Evolutionary conservation across 805 yeast species (phyloP), one percentile per base, ranked within the genome.

Genomic region (Saturnispora besseyi): DNA sequence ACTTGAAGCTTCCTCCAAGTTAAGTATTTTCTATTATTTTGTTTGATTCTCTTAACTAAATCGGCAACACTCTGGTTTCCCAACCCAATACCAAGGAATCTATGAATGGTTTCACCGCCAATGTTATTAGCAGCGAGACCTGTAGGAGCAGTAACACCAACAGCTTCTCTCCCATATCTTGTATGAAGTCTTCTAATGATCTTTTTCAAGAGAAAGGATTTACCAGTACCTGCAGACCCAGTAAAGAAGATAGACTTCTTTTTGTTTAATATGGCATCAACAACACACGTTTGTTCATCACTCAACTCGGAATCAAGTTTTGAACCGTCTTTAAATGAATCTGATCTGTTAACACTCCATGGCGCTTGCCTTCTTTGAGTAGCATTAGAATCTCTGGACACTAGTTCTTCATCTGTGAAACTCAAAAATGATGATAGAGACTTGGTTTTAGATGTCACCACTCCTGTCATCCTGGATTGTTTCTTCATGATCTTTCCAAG

Each of bases 81-180:
- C 1, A 89, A 64, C 0, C 98, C 98, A 48, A 89, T 77, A 1
- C 96, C 95, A 0, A 96, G 78, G 68, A 82, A 88, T 59, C 85
- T 74, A 64, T 91, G 95, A 29, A 93, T 71, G 0, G 99, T 93
- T 30, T 76, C 78, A 24, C 99, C 99, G 2, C 95, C 96, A 57
- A 93, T 85, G 59, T 89, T 88, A 40, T 88, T 84, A 0, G 97
- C 99, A 0, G 99, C 99, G 53, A 93, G 70, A 1, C 99, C 99
- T 0, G 99, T 93, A 0, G 96, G 86, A 0, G 99, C 99, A 0
- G 98, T 88, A 4, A 93, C 80, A 0, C 95, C 96, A 3, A 93
- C 87, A 0, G 71, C 65, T 11, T 70, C 70, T 1, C 63, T 60
- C 1, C 74, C 70, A 61, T 78, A 73, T 41, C 73, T 68, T 1